Percentiles rank a stretch among this genome's conserved stretches.
Evolutionary conservation across 345 rosid genomes (phyloP).

Genomic region (Aegle marmelos): DNA sequence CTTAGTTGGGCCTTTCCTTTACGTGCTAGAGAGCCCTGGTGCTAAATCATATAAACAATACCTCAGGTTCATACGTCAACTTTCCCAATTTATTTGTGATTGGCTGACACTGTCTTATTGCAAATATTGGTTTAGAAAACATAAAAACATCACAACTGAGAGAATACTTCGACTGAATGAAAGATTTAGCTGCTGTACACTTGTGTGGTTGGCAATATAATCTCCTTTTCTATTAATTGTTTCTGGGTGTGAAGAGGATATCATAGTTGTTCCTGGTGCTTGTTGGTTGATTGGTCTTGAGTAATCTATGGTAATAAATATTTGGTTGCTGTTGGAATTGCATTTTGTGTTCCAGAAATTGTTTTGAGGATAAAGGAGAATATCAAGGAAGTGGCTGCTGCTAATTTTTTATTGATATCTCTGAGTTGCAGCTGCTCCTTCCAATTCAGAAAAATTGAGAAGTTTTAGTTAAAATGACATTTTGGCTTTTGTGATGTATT

Average conservation of each 20-base stretch:
- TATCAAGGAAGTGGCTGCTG: neutral
- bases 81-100: slow-evolving; percentile 19
- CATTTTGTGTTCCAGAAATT: neutral
- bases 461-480: neutral
- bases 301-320: neutral
- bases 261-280: neutral
- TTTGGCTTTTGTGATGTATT: neutral
- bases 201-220: neutral
- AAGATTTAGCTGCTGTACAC: neutral
- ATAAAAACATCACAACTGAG: neutral
- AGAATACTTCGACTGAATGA: neutral
- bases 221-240: neutral
- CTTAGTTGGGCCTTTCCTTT: slow-evolving; percentile 89
- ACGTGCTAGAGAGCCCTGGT: slow-evolving; percentile 67
- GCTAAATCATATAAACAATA: slow-evolving; percentile 82
- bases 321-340: neutral
- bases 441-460: neutral
- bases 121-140: neutral
- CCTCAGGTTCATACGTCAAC: slow-evolving; percentile 55
- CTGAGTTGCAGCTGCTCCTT: neutral
- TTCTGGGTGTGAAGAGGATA: neutral
- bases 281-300: neutral
- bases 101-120: neutral
- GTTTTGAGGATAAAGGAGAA: neutral
- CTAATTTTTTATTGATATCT: neutral